Evolutionary conservation across 352 stramenopile genomes (phyloP), one percentile per base, ranked within the genome.

Genomic region (Globisporangium echinulatum): DNA sequence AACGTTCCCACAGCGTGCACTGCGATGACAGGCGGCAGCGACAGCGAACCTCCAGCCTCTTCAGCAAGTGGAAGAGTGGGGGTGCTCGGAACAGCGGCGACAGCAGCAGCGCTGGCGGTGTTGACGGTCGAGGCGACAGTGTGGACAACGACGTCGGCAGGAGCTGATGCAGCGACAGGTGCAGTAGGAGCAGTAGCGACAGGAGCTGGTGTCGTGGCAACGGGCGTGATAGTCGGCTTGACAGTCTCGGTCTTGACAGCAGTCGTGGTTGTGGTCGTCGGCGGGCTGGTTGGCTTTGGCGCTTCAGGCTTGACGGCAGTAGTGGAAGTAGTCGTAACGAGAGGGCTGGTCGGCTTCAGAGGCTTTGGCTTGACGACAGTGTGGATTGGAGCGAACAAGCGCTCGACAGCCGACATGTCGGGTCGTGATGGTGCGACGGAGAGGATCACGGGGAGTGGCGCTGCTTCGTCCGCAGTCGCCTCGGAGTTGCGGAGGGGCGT

Each of bases 51-150:
- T 48, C 33, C 39, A 49, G 37, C 37, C 38, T 56, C 37, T 25
- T 57, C 52, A 42, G 37, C 50, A 54, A 42, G 50, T 44, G 50
- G 50, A 42, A 54, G 50, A 42, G 50, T 42, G 15, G 11, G 33
- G 37, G 33, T 19, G 50, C 7, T 42, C 7, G 33, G 3, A 33
- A 42, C 25, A 40, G 33, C 11, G 14, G 13, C 36, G 36, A 15
- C 39, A 57, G 52, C 52, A 13, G 6, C 8, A 33, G 25, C 25
- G 2, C 25, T 33, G 25, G 25, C 25, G 25, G 25, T 33, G 25
- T 33, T 33, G 25, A 33, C 25, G 25, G 25, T 33, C 25, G 25
- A 33, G 25, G 25, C 25, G 25, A 33, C 25, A 33, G 25, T 33
- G 25, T 33, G 25, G 11, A 48, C 43, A 48, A 10, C 10, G 43